A percentile compares a stretch with the other conserved stretches of the same genome.
phyloP scores from a whole-genome alignment of 1,139 yeast species.

The Debaryomycetaceae sp. region DNA sequence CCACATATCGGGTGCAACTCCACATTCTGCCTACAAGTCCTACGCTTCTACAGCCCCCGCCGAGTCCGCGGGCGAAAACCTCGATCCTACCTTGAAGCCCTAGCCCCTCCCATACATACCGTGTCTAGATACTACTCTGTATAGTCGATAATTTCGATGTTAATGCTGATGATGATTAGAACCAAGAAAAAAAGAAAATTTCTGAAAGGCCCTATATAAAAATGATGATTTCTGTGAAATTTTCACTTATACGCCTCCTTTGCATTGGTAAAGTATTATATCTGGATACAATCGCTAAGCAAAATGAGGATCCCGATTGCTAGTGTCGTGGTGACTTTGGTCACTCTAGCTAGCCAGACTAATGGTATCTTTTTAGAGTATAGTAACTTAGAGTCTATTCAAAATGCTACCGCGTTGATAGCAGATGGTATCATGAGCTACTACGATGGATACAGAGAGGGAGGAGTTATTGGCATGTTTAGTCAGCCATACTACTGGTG shows the following conservation, averaged over 20 bases:
- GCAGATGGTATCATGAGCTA: conserved; percentile 68
- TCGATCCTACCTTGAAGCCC: conserved; percentile 24
- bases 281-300: neutral
- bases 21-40: neutral
- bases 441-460: conserved; percentile 59
- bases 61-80: conserved; percentile 4
- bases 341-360: conserved; percentile 4
- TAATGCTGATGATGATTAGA: neutral
- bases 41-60: neutral
- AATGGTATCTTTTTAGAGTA: conserved; percentile 33
- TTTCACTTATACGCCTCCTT: neutral
- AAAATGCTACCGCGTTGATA: conserved; percentile 53
- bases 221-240: neutral
- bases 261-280: neutral
- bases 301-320: neutral
- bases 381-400: conserved; percentile 33
- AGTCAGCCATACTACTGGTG: conserved; percentile 84
- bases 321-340: conserved; percentile 1
- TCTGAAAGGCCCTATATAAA: neutral
- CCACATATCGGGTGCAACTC: conserved; percentile 2
- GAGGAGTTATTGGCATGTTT: conserved; percentile 79
- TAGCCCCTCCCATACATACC: conserved; percentile 1
- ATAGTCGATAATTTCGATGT: neutral
- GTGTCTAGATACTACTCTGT: neutral
- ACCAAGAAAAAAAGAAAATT: neutral